Evolutionary conservation across 2,329 filamentous ascomycete genomes (phyloP).

Genomic region (Neofusicoccum sp.): DNA sequence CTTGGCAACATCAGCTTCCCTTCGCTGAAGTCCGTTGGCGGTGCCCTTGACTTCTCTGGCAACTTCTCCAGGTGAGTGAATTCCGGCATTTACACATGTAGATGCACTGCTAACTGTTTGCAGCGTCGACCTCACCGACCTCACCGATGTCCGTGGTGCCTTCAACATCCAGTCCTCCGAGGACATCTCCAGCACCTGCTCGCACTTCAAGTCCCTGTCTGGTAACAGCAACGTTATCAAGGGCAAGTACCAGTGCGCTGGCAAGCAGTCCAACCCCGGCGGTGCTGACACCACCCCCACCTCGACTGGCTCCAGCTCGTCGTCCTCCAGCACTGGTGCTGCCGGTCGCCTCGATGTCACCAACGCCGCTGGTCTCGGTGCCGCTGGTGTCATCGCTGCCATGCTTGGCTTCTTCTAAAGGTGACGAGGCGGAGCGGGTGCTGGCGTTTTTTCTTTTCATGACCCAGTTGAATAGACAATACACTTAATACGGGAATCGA

Average conservation of each 20-base stretch:
- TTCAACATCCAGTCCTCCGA: slow-evolving; percentile 54
- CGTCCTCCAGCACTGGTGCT: slow-evolving; percentile 35
- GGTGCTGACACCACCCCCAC: slow-evolving; percentile 39
- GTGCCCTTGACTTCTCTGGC: slow-evolving; percentile 83
- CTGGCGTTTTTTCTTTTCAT: slow-evolving; percentile 36
- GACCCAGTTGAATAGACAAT: slow-evolving; percentile 41
- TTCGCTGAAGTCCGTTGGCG: slow-evolving; percentile 67
- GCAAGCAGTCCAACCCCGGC: slow-evolving; percentile 41
- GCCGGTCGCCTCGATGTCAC: slow-evolving; percentile 46
- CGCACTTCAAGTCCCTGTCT: slow-evolving; percentile 44
- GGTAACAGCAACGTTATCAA: slow-evolving; percentile 44
- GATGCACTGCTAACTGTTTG: slow-evolving; percentile 33
- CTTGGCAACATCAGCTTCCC: slow-evolving; percentile 71
- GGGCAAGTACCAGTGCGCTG: slow-evolving; percentile 48
- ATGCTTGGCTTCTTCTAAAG: slow-evolving; percentile 51
- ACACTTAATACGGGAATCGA: slow-evolving; percentile 26
- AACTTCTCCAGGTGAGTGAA: slow-evolving; percentile 76
- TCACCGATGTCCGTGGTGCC: slow-evolving; percentile 50
- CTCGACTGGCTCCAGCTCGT: slow-evolving; percentile 30
- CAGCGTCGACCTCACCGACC: slow-evolving; percentile 70
- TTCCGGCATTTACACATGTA: not conserved
- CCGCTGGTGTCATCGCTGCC: slow-evolving; percentile 51
- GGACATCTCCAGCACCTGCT: slow-evolving; percentile 45
- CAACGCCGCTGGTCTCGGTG: slow-evolving; percentile 42
- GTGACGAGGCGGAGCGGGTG: slow-evolving; percentile 29